phyloP scores from a whole-genome alignment of 1,284 basidiomycete genomes.

The Apiotrichum laibachii region DNA sequence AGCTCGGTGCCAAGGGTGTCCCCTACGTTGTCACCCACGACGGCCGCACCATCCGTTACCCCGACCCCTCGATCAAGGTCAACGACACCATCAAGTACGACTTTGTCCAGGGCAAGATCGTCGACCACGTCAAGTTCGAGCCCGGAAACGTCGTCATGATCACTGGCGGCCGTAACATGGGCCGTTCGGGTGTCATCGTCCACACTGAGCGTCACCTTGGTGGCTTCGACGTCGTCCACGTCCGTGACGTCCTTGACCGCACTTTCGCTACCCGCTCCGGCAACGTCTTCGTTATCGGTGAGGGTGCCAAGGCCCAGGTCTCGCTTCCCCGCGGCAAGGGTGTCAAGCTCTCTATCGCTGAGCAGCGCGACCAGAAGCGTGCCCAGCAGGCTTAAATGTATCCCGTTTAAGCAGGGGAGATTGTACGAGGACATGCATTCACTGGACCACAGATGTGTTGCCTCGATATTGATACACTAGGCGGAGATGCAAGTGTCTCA shows the following conservation, averaged over 20 bases:
- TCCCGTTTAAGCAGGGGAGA: neutral
- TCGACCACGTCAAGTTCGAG: conserved; percentile 93
- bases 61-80: conserved; percentile 91
- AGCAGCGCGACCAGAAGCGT: conserved; percentile 51
- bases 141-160: conserved; percentile 96
- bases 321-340: conserved; percentile 97
- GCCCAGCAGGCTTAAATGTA: conserved; percentile 23
- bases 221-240: conserved; percentile 97
- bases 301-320: conserved; percentile 93
- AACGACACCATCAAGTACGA: conserved; percentile 99
- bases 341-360: conserved; percentile 46
- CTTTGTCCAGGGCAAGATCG: conserved; percentile 90
- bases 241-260: conserved; percentile 91
- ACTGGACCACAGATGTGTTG: too few relatives aligned
- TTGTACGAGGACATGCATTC: too few relatives aligned
- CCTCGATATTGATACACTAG: too few relatives aligned
- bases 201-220: conserved; percentile 96
- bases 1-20: conserved; percentile 89
- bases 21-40: conserved; percentile 98
- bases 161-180: conserved; percentile 99
- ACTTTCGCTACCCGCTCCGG: conserved; percentile 92
- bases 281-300: conserved; percentile 98
- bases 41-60: conserved; percentile 98
- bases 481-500: too few relatives aligned
- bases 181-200: conserved; percentile 91